Evolutionary conservation across 176 grass and related monocot species (phyloP).

Genomic region (Aegilops sharonensis): DNA sequence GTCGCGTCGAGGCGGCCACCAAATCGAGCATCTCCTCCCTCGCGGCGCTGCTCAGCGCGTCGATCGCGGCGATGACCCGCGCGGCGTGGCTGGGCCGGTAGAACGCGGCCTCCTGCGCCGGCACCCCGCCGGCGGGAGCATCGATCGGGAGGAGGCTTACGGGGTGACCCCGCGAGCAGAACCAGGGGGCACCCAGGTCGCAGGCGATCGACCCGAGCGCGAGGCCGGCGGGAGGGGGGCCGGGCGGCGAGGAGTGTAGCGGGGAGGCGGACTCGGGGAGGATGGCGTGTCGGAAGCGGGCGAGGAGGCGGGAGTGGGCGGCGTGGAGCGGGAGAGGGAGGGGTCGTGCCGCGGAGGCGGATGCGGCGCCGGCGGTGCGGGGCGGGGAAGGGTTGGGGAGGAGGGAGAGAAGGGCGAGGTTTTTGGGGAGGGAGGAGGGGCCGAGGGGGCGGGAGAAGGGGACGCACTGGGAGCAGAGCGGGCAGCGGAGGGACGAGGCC

Average conservation of each 20-base stretch:
- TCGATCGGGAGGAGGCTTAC: constrained; percentile 33
- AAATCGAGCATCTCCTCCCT: constrained; percentile 53
- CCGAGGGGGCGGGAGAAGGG: constrained; percentile 67
- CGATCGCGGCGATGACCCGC: constrained; percentile 23
- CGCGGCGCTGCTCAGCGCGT: constrained; percentile 37
- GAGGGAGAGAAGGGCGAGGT: constrained; percentile 74
- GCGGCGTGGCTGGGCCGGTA: constrained; percentile 39
- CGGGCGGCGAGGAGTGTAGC: constrained; percentile 13
- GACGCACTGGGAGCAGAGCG: constrained; percentile 76
- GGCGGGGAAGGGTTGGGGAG: not conserved
- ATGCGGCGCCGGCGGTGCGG: not conserved
- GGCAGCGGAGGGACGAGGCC: constrained; percentile 63
- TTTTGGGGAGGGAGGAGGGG: constrained; percentile 68
- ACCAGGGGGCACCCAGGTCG: constrained; percentile 33
- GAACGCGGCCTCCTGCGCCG: constrained; percentile 11
- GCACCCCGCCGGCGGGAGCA: not conserved
- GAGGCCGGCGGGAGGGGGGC: constrained; percentile 6
- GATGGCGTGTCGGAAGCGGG: constrained; percentile 32
- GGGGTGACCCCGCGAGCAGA: constrained; percentile 21
- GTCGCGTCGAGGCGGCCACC: constrained; percentile 38
- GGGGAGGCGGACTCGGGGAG: constrained; percentile 36
- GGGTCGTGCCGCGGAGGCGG: not conserved
- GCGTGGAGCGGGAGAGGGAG: constrained; percentile 37
- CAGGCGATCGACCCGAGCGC: constrained; percentile 41
- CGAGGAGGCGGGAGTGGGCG: constrained; percentile 27